Evolutionary conservation across 441 rosid species (phyloP), one percentile per base, ranked within the genome.

Genomic region (Macaranga tanarius): DNA sequence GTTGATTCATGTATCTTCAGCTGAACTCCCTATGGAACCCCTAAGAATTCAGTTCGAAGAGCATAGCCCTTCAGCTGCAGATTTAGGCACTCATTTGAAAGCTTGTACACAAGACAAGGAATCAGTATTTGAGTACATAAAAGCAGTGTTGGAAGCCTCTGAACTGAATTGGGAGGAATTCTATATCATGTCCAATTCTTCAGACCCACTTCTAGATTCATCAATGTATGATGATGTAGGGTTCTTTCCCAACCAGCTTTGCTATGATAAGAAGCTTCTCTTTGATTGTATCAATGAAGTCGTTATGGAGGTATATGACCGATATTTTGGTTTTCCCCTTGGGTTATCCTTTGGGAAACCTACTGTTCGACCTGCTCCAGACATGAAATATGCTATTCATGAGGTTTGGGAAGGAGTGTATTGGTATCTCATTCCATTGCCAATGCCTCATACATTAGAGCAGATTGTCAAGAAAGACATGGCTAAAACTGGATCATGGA

Each of bases 281-380:
- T 93, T 90, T 67, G 92, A 91, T 77, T 86, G 88, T 67, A 85
- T 93, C 70, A 89, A 89, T 38, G 99, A 95, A 80, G 92, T 85
- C 81, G 90, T 95, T 58, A 60, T 83, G 73, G 93, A 89, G 81
- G 79, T 90, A 50, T 87, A 80, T 26, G 82, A 75, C 20, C 71
- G 76, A 51, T 75, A 85, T 72, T 80, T 83, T 23, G 87, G 91
- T 74, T 85, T 83, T 78, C 87, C 85, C 20, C 92, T 90, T n/a
- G 87, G 92, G 81, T 76, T 84, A 51, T 85, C 92, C 63, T 88
- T 83, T 63, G 48, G 72, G 51, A 88, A 85, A 73, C 87, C 88
- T 0, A 70, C 73, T 31, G 73, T 84, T 42, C 78, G 75, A 62
- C 84, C 85, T 44, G 57, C 72, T 17, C 87, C 83, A 0, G 78